Evolutionary conservation across 2,329 filamentous ascomycete species (phyloP).

Genomic region (Apiospora marii): DNA sequence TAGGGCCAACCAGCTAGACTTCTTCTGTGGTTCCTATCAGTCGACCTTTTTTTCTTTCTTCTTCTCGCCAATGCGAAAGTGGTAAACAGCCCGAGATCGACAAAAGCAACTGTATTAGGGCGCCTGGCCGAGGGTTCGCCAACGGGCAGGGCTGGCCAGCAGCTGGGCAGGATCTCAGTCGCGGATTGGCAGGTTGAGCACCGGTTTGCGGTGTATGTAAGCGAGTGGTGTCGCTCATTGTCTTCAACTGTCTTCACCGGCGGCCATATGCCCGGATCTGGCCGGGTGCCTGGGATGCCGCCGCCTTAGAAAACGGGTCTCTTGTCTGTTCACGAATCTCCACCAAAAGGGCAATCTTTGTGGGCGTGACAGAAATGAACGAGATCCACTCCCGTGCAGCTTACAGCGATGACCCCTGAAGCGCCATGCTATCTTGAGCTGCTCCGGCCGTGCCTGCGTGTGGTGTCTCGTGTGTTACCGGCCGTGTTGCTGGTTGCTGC

Average conservation of each 20-base stretch:
- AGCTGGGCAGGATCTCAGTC: no score
- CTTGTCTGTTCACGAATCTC: not conserved
- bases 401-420: slow-evolving; percentile 13
- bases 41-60: not conserved
- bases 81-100: slow-evolving; percentile 8
- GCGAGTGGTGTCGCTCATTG: not conserved
- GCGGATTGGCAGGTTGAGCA: not conserved
- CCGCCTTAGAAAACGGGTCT: slow-evolving; percentile 1
- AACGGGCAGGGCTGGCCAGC: not conserved
- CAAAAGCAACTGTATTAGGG: not conserved
- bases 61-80: not conserved
- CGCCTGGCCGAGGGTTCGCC: not conserved
- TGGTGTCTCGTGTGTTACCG: not conserved
- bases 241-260: not conserved
- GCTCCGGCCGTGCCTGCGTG: not conserved
- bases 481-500: no score
- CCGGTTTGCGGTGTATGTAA: not conserved
- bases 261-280: slow-evolving; percentile 3
- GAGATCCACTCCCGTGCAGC: slow-evolving; percentile 11
- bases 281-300: not conserved
- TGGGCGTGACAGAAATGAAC: slow-evolving; percentile 9
- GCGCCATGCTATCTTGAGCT: not conserved
- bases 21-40: not conserved
- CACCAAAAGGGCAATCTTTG: not conserved
- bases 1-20: not conserved